phyloP scores from a whole-genome alignment of 768 basidiomycete species.

The Lactarius vividus region DNA sequence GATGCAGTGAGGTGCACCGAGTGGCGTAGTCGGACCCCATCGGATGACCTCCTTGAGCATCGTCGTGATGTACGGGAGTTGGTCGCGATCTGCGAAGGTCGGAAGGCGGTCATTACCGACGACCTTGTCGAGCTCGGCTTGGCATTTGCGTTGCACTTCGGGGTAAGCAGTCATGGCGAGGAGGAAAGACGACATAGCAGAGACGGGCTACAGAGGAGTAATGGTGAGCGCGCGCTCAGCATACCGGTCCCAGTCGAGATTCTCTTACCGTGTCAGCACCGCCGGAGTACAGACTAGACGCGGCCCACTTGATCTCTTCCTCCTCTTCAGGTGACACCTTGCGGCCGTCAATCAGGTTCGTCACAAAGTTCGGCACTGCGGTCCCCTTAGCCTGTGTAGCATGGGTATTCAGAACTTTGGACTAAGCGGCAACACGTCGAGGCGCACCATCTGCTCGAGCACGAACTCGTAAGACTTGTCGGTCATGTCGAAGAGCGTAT shows the following conservation, averaged over 20 bases:
- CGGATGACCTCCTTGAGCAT: conserved; percentile 30
- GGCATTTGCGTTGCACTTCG: conserved; percentile 27
- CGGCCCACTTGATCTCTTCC: conserved; percentile 30
- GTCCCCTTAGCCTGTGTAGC: conserved; percentile 25
- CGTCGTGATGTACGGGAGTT: conserved; percentile 28
- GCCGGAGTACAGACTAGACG: conserved; percentile 31
- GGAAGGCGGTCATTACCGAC: conserved; percentile 28
- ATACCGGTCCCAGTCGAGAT: too few relatives aligned
- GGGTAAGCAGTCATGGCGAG: conserved; percentile 34
- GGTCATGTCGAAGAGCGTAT: conserved; percentile 24
- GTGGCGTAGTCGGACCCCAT: conserved; percentile 29
- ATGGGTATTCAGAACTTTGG: conserved; percentile 4
- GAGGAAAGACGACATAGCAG: conserved; percentile 32
- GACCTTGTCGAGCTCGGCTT: conserved; percentile 31
- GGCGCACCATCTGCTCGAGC: conserved; percentile 24
- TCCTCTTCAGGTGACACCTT: conserved; percentile 22
- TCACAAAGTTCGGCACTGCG: conserved; percentile 24
- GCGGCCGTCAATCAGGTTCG: conserved; percentile 23
- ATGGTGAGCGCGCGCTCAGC: not conserved
- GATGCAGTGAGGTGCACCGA: conserved; percentile 37
- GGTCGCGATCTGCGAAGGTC: conserved; percentile 27
- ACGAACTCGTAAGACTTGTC: conserved; percentile 26
- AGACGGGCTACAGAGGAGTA: conserved; percentile 26
- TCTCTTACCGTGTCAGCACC: conserved; percentile 30
- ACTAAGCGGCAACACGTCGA: not conserved